Base-by-base conservation (phyloP, 345 rosid genomes). In the Citrus maxima region DNA sequence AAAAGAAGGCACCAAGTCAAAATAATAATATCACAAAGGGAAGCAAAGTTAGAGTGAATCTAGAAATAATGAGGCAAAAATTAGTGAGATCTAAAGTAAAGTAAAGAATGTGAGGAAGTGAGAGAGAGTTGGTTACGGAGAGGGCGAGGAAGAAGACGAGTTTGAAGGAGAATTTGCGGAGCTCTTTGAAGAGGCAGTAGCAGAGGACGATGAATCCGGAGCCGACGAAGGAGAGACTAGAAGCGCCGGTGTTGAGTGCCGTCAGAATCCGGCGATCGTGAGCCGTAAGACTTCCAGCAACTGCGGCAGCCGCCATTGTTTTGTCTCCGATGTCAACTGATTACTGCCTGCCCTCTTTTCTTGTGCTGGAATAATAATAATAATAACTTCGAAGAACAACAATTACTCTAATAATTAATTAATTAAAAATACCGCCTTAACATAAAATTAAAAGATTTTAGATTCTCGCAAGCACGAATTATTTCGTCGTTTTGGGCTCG, bases 101-200 rank as follows among this genome's bases (percentile, higher is more conserved):
- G 22, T 35, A 27, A 38, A 65, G 46, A 21, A 6, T 40, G 37
- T 72, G 46, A 21, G 30, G 69, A n/a, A 32, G 79, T 75, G 49
- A 46, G 32, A 67, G n/a, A 24, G 77, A 35, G 68, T 37, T 80
- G 69, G 69, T 69, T 90, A 92, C 98, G 4, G 97, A 90, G 82
- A 93, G 92, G 61, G 98, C 95, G 37, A 95, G 99, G 88, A 88
- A 93, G 91, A 93, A 92, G 84, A 95, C 92, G 85, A 95, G 99
- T 91, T 95, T 95, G 90, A 95, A 93, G 80, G 99, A 95, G 91
- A 93, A 91, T 81, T 95, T 95, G 85, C 96, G 93, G 51, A 95
- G 98, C 77, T 95, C 97, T 78, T 89, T 90, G 92, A 92, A 92
- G 86, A 95, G 97, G 34, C 85, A 82, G 80, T 95, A 95, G 86